Evolutionary conservation across 495 filamentous ascomycete genomes (phyloP).

Genomic region (Annulohypoxylon moriforme): DNA sequence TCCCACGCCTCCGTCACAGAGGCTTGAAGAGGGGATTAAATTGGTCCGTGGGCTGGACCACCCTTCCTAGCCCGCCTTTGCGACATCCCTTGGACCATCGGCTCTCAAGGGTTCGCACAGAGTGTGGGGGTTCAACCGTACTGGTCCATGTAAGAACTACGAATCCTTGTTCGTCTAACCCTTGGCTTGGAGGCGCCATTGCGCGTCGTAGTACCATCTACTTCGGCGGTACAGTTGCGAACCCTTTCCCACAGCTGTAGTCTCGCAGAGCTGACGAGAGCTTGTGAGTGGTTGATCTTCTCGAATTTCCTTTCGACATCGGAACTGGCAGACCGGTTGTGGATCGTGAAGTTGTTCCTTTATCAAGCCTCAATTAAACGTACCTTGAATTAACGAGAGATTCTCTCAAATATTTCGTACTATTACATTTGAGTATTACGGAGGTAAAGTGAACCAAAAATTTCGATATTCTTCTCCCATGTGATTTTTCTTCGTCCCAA

Average conservation of each 20-base stretch:
- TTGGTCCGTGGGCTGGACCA: conserved; percentile 39
- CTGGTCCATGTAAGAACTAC: conserved; percentile 35
- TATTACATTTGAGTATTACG: conserved; percentile 2
- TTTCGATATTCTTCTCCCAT: conserved; percentile 13
- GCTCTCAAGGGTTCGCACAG: conserved; percentile 39
- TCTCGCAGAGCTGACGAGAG: conserved; percentile 7
- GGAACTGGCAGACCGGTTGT: conserved; percentile 40
- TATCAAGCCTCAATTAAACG: not conserved
- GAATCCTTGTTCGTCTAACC: conserved; percentile 23
- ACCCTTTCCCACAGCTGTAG: conserved; percentile 44
- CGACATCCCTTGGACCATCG: conserved; percentile 17
- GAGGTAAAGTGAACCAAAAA: not conserved
- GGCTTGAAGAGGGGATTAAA: conserved; percentile 34
- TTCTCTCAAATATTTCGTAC: not conserved
- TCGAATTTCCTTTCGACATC: conserved; percentile 38
- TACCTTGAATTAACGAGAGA: not conserved
- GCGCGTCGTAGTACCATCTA: conserved; percentile 42
- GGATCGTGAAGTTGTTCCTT: conserved; percentile 19
- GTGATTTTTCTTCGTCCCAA: conserved; percentile 11
- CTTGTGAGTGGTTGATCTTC: conserved; percentile 21
- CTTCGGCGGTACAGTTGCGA: conserved; percentile 40
- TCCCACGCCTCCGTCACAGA: conserved; percentile 26
- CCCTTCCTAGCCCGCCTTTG: conserved; percentile 22
- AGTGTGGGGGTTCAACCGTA: conserved; percentile 46
- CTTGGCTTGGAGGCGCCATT: conserved; percentile 36